A percentile compares a stretch with the other conserved stretches of the same genome.
These are phyloP conservation scores for Penicillium alfredii DNA, from an alignment of 495 filamentous ascomycete species.

Conservation along the genomic window DNA sequence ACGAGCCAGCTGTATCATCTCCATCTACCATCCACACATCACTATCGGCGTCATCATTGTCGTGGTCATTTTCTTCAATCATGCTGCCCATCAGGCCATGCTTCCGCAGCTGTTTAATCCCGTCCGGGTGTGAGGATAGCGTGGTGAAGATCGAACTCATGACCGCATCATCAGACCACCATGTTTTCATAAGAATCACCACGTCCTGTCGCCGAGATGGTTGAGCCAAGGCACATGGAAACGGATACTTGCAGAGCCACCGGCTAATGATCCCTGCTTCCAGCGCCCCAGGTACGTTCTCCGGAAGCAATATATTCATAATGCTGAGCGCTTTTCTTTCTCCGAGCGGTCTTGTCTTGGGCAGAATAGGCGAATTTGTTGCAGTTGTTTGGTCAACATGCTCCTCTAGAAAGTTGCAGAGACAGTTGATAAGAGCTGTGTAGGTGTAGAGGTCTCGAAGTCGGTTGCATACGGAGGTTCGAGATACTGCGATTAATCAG, in stretches of 20 bases:
- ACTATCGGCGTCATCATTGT: constrained; percentile 46
- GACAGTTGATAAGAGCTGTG: constrained; percentile 41
- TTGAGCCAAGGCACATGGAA: constrained; percentile 35
- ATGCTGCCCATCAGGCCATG: constrained; percentile 39
- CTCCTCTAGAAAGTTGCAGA: constrained; percentile 43
- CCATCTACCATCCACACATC: constrained; percentile 49
- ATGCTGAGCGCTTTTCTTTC: constrained; percentile 39
- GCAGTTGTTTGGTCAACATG: constrained; percentile 32
- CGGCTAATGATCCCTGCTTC: constrained; percentile 42
- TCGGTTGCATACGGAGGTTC: constrained; percentile 34
- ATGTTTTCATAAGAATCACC: constrained; percentile 42
- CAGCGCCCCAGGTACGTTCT: constrained; percentile 34
- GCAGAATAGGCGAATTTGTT: constrained; percentile 37
- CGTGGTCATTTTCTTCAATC: constrained; percentile 39
- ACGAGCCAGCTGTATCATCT: constrained; percentile 38
- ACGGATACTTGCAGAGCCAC: constrained; percentile 48
- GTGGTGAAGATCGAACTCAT: constrained; percentile 42
- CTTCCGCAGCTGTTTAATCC: constrained; percentile 39
- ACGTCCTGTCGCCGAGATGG: constrained; percentile 37
- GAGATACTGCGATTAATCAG: constrained; percentile 27
- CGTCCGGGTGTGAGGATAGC: constrained; percentile 28
- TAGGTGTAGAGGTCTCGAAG: constrained; percentile 36
- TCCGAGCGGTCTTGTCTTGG: constrained; percentile 38
- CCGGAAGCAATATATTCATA: constrained; percentile 34
- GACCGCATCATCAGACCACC: constrained; percentile 39